Base-by-base conservation (phyloP, 2,329 filamentous ascomycete genomes). In the Emergomyces orientalis region DNA sequence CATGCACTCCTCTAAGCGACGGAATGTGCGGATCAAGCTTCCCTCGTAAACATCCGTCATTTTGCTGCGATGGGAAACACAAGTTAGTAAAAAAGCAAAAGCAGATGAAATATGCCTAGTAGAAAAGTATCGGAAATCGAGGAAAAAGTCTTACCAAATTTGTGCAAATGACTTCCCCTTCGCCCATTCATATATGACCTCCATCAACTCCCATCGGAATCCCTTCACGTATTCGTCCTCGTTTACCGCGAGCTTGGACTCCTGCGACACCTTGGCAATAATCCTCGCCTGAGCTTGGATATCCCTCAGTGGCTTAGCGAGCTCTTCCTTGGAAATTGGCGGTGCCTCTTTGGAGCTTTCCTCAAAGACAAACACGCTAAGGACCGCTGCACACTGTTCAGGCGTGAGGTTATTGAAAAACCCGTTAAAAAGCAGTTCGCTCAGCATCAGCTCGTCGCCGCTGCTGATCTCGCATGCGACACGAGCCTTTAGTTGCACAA, bases 1-100 rank as follows among this genome's bases (percentile, higher is more conserved):
- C 43, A 99, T 81, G 63, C 97, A 82, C 78, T 99, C 94, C 77
- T 99, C 94, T 39, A 99, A 82, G 25, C 94, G 89, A 62, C 94
- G 89, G 85, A 99, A 99, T 47, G 97, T 86, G 58, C 94, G 91
- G 70, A 99, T 97, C 65, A 99, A 80, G 63, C 91, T 97, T 64
- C 94, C 94, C 79, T 99, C 94, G 76, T 97, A 99, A 34, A 93
- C 90, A 70, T 97, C 93, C 34, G 94, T 97, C 92, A 99, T 97
- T 90, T 96, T 96, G 78, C 93, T 96, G 66, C 8, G 57, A 32
- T 57, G 52, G 71, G 43, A 34, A 32, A 54, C 9, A 22, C 19
- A 11, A 30, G 55, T 60, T 64, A 65, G 64, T 41, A 30, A 47
- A 39, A 25, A 27, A 22, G 14, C 22, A 39, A 4, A 11, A 52